Evolutionary conservation across 768 basidiomycete species (phyloP), one percentile per base, ranked within the genome.

Genomic region (Termitomyces sp.): DNA sequence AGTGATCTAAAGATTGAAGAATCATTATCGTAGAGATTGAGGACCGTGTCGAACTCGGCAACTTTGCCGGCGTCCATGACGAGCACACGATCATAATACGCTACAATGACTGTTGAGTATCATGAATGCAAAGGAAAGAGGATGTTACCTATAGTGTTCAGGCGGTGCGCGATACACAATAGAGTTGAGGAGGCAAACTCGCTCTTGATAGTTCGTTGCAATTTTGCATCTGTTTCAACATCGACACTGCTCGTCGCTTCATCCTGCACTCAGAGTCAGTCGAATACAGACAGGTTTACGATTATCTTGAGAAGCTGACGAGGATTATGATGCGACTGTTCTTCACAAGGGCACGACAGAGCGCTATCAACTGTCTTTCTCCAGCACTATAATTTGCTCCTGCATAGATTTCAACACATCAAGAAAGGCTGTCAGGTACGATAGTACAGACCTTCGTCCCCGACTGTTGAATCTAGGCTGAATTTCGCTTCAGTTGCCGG

Each of bases 41-140:
- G 74, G 3, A 90, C 88, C 2, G 86, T 85, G 69, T 90, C 89
- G 65, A 83, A 89, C 69, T 91, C 89, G 10, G 83, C 85, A 3
- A 90, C 81, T 33, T 72, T 64, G 3, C 90, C 89, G 28, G 76
- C 71, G 62, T 87, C 83, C 85, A 92, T 87, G 46, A 90, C 88
- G 18, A 92, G 71, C 22, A 90, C 77, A 22, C 83, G 77, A 64
- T 89, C 86, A 61, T 85, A 88, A 63, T 87, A 80, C 0, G 77
- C 83, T 83, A 47, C 2, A 59, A 20, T 4, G 36, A 41, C 40
- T 10, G 40, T 13, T 32, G 1, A 50, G 36, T 48, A 49, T 22
- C 66, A 52, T 28, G 36, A 16, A 11, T 40, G 6, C 32, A 48
- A 24, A 30, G 30, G 4, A 6, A 30, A 54, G n/a, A 48, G 45